Conservation (phyloP, 331 rosid species). For the Stylosanthes scabra region DNA sequence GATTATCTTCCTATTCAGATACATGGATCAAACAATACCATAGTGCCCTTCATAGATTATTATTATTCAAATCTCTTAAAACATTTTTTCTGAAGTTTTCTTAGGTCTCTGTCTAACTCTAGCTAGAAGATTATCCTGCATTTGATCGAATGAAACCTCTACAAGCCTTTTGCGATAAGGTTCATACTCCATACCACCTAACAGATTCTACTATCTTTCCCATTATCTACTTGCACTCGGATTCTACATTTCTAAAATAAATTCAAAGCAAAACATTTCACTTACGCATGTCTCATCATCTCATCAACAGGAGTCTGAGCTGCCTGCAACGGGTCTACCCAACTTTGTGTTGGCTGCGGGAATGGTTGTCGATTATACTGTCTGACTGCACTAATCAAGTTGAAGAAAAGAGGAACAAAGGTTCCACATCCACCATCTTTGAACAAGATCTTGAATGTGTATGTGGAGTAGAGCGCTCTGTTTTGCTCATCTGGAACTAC, state of each 20-base stretch:
- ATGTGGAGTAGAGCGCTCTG: slow-evolving; percentile 81
- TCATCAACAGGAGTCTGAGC: slow-evolving; percentile 98
- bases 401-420: slow-evolving; percentile 92
- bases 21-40: no score
- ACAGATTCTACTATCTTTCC: no score
- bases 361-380: slow-evolving; percentile 64
- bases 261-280: slow-evolving; percentile 13
- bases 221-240: no score
- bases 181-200: no score
- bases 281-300: slow-evolving; percentile 99
- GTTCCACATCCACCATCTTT: slow-evolving; percentile 99
- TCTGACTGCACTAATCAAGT: slow-evolving; percentile 86
- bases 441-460: slow-evolving; percentile 89
- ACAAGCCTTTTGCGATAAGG: no score
- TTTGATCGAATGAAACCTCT: no score
- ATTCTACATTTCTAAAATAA: neutral
- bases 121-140: no score
- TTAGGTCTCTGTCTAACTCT: no score
- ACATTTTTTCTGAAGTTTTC: no score
- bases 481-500: slow-evolving; percentile 87
- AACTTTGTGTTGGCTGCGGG: slow-evolving; percentile 44
- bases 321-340: slow-evolving; percentile 86
- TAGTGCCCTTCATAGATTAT: no score
- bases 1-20: no score
- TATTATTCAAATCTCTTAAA: no score